A percentile compares a stretch with the other conserved stretches of the same genome.
Evolutionary conservation across 1,284 basidiomycete species (phyloP).

Genomic region (Puccinia coronata): DNA sequence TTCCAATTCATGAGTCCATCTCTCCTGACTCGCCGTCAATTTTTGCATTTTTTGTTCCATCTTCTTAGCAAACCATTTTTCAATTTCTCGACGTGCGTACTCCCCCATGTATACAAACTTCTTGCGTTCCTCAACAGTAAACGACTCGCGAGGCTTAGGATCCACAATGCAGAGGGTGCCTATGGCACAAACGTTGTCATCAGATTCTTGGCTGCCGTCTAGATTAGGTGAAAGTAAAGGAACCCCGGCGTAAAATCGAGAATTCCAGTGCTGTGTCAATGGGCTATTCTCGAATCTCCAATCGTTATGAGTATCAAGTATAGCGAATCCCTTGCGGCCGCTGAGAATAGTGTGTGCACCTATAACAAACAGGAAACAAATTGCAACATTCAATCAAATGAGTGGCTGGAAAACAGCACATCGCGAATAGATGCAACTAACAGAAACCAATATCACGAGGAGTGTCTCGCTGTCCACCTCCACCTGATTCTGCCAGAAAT

Average conservation of each 20-base stretch:
- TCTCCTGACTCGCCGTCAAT: neutral
- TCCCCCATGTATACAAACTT: conserved; percentile 53
- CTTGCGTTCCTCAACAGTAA: conserved; percentile 53
- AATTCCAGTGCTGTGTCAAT: conserved; percentile 20
- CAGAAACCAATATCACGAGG: conserved; percentile 35
- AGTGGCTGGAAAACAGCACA: neutral
- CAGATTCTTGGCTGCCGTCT: conserved; percentile 43
- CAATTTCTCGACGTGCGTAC: conserved; percentile 52
- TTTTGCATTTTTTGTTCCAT: conserved; percentile 25
- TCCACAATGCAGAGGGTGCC: conserved; percentile 57
- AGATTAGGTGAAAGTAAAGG: conserved; percentile 49
- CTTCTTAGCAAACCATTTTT: conserved; percentile 51
- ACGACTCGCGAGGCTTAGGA: conserved; percentile 52
- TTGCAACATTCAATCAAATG: neutral
- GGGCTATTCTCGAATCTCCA: conserved; percentile 45
- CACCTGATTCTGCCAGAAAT: conserved; percentile 53
- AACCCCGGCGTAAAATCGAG: conserved; percentile 49
- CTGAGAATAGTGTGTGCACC: conserved; percentile 48
- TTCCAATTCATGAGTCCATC: conserved; percentile 12
- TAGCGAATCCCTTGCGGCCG: conserved; percentile 41
- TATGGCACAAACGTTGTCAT: conserved; percentile 51
- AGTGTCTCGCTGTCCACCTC: conserved; percentile 25
- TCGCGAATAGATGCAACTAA: neutral
- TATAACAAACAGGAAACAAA: conserved; percentile 3
- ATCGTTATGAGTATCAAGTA: conserved; percentile 47